Evolutionary conservation across 305 asterid genomes (phyloP), one percentile per base, ranked within the genome.

Genomic region (Fraxinus greggii): DNA sequence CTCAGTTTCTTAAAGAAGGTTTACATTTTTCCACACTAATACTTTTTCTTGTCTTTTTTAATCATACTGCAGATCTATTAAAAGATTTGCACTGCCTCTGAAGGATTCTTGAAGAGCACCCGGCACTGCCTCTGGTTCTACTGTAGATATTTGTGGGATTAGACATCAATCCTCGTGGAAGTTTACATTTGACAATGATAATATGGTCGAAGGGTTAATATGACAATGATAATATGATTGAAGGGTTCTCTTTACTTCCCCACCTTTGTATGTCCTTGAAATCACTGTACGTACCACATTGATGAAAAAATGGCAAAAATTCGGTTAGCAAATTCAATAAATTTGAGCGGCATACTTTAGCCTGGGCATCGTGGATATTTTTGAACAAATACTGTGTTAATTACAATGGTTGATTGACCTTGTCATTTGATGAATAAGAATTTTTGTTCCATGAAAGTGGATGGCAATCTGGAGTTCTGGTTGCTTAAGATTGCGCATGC

Each of bases 121-220:
- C 29, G 83, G 83, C 76, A 77, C 75, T 54, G 70, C 78, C 77
- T 56, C 79, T 59, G 74, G 81, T 80, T 78, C 76, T 80, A 83
- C 17, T 83, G 88, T 81, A 80, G 69, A 86, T 86, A 86, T 67
- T 83, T 48, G 23, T 72, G 80, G 77, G 77, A 78, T 45, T 67
- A 80, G 75, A 74, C 74, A 13, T 56, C 28, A 7, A 7, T 7
- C 67, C 67, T 56, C 28, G 28, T 56, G 67, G 28, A 56, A 1
- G 67, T 19, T 56, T 19, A 56, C 67, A 19, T 56, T 19, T 56
- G 28, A 56, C 28, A 7, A 56, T 56, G 67, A 21, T 21, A 56
- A 56, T 54, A 54, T 54, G 65, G 24, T 54, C 24, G 10, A n/a
- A 54, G 65, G 24, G 24, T 19, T 54, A 3, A n/a, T n/a, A n/a